Evolutionary conservation across 176 grass and related monocot genomes (phyloP).

Genomic region (Musa acuminata): DNA sequence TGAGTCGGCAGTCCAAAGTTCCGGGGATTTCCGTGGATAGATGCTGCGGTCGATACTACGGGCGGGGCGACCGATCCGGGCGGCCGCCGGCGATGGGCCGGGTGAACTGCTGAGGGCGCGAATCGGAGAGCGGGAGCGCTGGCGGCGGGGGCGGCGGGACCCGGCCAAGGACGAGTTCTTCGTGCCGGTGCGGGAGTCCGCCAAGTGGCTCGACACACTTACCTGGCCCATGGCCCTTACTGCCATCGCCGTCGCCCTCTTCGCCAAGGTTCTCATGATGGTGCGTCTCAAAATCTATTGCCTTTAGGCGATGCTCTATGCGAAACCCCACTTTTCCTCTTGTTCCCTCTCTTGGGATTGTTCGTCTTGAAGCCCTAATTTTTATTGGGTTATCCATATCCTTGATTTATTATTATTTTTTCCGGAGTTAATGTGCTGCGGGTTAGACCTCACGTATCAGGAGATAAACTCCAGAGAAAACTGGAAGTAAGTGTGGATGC

Average conservation of each 20-base stretch:
- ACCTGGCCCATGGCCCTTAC: constrained; percentile 88
- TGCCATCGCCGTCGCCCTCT: constrained; percentile 61
- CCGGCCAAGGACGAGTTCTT: constrained; percentile 68
- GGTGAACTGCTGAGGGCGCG: constrained; percentile 34
- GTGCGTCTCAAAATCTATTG: constrained; percentile 17
- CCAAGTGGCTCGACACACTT: constrained; percentile 64
- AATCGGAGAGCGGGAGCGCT: constrained; percentile 43
- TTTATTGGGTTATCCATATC: neutral
- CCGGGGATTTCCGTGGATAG: neutral
- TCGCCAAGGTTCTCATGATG: constrained; percentile 95
- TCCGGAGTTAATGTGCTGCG: neutral
- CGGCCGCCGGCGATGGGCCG: constrained; percentile 16
- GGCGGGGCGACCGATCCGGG: constrained; percentile 28
- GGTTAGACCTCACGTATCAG: neutral
- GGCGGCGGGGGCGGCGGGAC: constrained; percentile 51
- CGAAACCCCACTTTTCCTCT: neutral
- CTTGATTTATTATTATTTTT: neutral
- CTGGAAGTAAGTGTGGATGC: neutral
- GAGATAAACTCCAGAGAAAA: neutral
- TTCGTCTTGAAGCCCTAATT: neutral
- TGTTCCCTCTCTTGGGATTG: neutral
- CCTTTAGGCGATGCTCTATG: neutral
- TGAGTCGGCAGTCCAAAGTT: too few relatives aligned
- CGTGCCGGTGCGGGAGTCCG: constrained; percentile 78
- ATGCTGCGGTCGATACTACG: constrained; percentile 38